Evolutionary conservation across 306 rosid genomes (phyloP), one percentile per base, ranked within the genome.

Genomic region (Cucumis hystrix): DNA sequence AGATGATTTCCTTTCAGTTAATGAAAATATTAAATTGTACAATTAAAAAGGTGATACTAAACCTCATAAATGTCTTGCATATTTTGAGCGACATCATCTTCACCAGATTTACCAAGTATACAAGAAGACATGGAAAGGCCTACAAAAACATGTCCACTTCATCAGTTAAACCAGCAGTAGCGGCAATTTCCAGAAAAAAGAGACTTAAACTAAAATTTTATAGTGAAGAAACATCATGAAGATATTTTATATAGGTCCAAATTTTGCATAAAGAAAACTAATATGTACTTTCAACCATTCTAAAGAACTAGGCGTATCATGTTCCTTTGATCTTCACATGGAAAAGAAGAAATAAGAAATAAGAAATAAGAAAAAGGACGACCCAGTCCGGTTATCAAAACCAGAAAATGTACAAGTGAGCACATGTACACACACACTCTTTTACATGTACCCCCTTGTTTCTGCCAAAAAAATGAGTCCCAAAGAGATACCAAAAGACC

Each of bases 31-130:
- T 28, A 17, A 55, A 64, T 65, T 45, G 28, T 40, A 54, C 17
- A 41, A 15, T 33, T 35, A 72, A 70, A 68, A 59, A 52, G n/a
- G 9, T 52, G 77, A 54, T 74, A 67, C 83, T 28, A 74, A 40
- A 91, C 97, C 97, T 87, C 85, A 83, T 86, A 78, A 75, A 84
- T 82, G 77, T 86, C 83, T 75, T 82, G 89, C 84, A 94, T 78
- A 81, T 83, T 83, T 79, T 65, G 65, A 55, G 79, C 77, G 41
- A 70, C 80, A 67, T 77, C 88, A 83, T 81, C 87, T 78, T 84
- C 85, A 58, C 74, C 82, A 78, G 64, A 81, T 74, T 83, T 87
- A 4, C 62, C 85, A 49, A 83, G 81, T 52, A 84, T 77, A 87
- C 81, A 82, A 41, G 90, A 79, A 69, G 89, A 83, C 85, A 86